Conservation (phyloP, 129 eudicot genomes). For the Logfia minima region DNA sequence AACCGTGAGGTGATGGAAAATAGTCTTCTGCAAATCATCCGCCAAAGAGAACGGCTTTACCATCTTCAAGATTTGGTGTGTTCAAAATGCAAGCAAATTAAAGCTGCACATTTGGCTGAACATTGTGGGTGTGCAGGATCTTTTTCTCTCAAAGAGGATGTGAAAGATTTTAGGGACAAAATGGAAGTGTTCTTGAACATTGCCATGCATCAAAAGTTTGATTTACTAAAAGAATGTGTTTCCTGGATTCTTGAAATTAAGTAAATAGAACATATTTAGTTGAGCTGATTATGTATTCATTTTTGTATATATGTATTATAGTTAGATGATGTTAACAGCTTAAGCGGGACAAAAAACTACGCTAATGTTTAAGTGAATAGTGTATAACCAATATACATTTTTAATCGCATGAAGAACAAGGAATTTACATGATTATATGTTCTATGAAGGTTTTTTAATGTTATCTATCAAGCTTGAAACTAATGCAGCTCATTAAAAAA, state of each 20-base stretch:
- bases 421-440: neutral
- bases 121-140: slow-evolving; percentile 91
- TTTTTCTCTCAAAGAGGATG: slow-evolving; percentile 67
- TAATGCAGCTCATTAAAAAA: no score
- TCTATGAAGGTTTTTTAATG: neutral
- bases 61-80: slow-evolving; percentile 94
- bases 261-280: slow-evolving; percentile 12
- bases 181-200: slow-evolving; percentile 71
- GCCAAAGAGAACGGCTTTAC: slow-evolving; percentile 92
- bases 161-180: slow-evolving; percentile 54
- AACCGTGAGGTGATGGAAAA: slow-evolving; percentile 89
- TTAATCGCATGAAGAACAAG: neutral
- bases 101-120: slow-evolving; percentile 83
- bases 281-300: slow-evolving; percentile 8
- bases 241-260: slow-evolving; percentile 80
- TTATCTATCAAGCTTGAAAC: neutral
- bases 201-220: slow-evolving; percentile 74
- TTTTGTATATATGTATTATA: slow-evolving; percentile 24
- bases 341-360: neutral
- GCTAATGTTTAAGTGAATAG: neutral
- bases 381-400: neutral
- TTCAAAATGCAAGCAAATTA: slow-evolving; percentile 75
- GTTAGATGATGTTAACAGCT: neutral
- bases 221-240: slow-evolving; percentile 75
- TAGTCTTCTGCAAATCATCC: slow-evolving; percentile 69